Evolutionary conservation across 345 rosid genomes (phyloP), one percentile per base, ranked within the genome.

Genomic region (Alliaria petiolata): DNA sequence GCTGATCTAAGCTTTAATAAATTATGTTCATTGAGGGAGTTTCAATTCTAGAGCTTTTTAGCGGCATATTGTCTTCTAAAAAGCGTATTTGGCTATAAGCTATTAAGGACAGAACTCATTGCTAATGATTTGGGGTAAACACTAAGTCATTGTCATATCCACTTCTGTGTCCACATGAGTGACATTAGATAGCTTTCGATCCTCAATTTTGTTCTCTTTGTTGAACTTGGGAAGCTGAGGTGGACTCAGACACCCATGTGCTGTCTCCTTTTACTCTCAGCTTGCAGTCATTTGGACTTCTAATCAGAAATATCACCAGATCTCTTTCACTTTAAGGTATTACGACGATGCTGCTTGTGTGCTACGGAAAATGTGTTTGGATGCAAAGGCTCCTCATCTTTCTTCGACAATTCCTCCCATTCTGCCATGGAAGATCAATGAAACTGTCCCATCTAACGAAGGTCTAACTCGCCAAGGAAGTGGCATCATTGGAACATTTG

Each of bases 301-400:
- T 25, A 46, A 52, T 66, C 35, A 46, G 19, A 68, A 44, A 44
- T 73, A 4, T 78, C 65, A 72, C 25, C 12, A 51, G 0, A 19
- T 71, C 34, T 54, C 49, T 64, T 74, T 66, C 50, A 25, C 28
- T 65, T 64, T 15, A 69, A 95, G 99, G 81, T 95, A 95, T 72
- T 95, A 95, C 69, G 99, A 95, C 76, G 99, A 95, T 81, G 91
- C 96, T 63, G 99, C 99, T 34, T 95, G 98, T 81, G 96, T 92
- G 65, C 63, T 95, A 69, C 81, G 98, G 80, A 92, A 95, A 85
- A 85, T 95, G 95, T 90, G 90, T 77, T 69, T 95, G 81, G 99
- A 95, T 76, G 99, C 96, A 55, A 95, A 90, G 87, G 98, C 99
- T 77, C 99, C 99, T 71, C 99, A 95, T 72, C 93, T 90, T 61